These are phyloP conservation scores for Hanseniaspora valbyensis DNA, from an alignment of 805 yeast species.

Conservation along the genomic window DNA sequence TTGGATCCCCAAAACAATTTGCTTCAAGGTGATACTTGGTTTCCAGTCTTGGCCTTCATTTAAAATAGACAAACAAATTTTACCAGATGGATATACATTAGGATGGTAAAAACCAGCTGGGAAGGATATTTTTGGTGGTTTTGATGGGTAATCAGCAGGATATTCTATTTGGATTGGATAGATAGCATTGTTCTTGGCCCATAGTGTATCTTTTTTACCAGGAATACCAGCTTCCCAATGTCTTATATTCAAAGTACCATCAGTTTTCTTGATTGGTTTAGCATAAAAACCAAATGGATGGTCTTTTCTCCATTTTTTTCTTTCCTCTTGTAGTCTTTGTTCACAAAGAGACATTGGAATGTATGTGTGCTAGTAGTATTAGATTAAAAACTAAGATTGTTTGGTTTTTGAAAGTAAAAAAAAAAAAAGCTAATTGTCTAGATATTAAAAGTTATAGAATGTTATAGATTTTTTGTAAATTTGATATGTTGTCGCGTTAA, in stretches of 20 bases:
- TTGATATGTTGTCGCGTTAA: too few relatives aligned
- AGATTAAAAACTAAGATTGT: not conserved
- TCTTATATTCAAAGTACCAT: conserved; percentile 76
- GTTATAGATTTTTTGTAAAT: not conserved
- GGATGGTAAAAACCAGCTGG: conserved; percentile 93
- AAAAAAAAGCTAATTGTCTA: too few relatives aligned
- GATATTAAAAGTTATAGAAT: too few relatives aligned
- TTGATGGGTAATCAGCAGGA: conserved; percentile 88
- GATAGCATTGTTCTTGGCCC: conserved; percentile 66
- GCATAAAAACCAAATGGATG: conserved; percentile 98
- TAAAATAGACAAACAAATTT: conserved; percentile 81
- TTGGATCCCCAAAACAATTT: conserved; percentile 83
- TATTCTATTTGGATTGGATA: conserved; percentile 74
- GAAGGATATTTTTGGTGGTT: conserved; percentile 89
- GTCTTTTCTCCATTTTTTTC: conserved; percentile 96
- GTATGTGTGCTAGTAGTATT: not conserved
- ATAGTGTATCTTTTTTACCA: conserved; percentile 72
- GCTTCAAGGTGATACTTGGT: conserved; percentile 87
- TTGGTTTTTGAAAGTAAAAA: too few relatives aligned
- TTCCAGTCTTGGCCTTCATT: conserved; percentile 97
- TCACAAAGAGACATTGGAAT: conserved; percentile 43
- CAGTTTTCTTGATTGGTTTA: conserved; percentile 66
- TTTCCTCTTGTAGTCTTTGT: conserved; percentile 81
- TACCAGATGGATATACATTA: conserved; percentile 94
- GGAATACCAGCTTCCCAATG: conserved; percentile 94